Conservation (phyloP, 768 basidiomycete genomes). For the Tylopilus felleus region DNA sequence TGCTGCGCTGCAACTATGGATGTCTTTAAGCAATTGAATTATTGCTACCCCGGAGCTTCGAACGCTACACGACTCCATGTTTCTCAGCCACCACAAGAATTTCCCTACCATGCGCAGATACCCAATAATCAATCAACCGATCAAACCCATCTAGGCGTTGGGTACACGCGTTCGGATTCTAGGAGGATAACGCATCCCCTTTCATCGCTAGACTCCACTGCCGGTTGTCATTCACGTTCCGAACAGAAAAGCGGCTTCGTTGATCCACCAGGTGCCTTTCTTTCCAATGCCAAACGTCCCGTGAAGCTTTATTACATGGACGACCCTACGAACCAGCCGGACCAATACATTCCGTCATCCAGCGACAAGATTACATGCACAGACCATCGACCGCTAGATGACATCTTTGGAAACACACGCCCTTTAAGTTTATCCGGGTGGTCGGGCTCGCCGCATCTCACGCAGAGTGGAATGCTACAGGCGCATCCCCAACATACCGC, state of each 20-base stretch:
- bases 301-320: not conserved
- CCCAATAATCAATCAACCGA: not conserved
- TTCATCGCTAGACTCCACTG: not conserved
- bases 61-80: not conserved
- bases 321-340: conserved; percentile 5
- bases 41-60: conserved; percentile 10
- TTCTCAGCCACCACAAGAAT: conserved; percentile 1
- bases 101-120: not conserved
- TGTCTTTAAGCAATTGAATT: conserved; percentile 12
- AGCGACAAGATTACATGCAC: conserved; percentile 28
- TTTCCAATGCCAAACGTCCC: not conserved
- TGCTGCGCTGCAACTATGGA: conserved; percentile 12
- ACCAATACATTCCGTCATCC: conserved; percentile 28
- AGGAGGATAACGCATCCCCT: not conserved
- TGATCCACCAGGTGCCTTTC: not conserved
- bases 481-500: not conserved
- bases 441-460: not conserved
- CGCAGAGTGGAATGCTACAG: conserved; percentile 1
- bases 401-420: conserved; percentile 19
- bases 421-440: not conserved
- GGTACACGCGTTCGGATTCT: not conserved
- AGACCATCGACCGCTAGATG: conserved; percentile 27
- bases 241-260: not conserved
- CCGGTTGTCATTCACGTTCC: not conserved
- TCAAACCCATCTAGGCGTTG: not conserved